Conservation (phyloP, 805 yeast species). For the Starmerella sirachaensis region DNA sequence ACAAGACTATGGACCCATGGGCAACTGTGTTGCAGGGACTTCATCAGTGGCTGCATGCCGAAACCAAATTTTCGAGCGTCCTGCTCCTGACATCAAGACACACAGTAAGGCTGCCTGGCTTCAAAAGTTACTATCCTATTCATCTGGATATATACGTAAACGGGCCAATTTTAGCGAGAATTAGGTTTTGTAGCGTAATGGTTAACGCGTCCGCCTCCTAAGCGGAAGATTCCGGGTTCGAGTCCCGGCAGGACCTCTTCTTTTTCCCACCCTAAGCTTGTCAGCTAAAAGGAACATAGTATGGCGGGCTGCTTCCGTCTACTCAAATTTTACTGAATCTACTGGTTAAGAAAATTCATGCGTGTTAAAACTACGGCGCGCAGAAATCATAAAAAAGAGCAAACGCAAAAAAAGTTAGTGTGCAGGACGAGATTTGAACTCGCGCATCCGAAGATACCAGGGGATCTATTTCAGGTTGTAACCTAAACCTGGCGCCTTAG, state of each 20-base stretch:
- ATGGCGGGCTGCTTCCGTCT: too few relatives aligned
- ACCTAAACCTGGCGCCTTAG: conserved; percentile 26
- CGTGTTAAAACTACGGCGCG: neutral
- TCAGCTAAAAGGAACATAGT: too few relatives aligned
- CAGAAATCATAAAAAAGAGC: neutral
- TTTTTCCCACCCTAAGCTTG: neutral
- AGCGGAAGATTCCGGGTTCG: conserved; percentile 60
- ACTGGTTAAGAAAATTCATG: too few relatives aligned
- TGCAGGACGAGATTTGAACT: conserved; percentile 24
- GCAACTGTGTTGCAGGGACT: too few relatives aligned
- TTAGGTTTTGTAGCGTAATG: conserved; percentile 40
- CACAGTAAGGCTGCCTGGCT: too few relatives aligned
- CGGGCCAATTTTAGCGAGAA: neutral
- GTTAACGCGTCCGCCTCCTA: conserved; percentile 59
- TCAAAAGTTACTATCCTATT: too few relatives aligned
- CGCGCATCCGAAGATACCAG: conserved; percentile 25
- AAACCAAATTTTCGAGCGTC: too few relatives aligned
- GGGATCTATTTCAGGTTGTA: conserved; percentile 21
- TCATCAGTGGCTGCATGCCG: too few relatives aligned
- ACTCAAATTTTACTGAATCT: too few relatives aligned
- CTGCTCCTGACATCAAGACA: too few relatives aligned
- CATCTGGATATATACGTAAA: too few relatives aligned
- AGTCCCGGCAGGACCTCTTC: conserved; percentile 42
- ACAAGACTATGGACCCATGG: too few relatives aligned
- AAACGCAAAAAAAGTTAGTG: conserved; percentile 10